Base-by-base conservation (phyloP, 495 filamentous ascomycete genomes). In the Aspergillus ellipticus region DNA sequence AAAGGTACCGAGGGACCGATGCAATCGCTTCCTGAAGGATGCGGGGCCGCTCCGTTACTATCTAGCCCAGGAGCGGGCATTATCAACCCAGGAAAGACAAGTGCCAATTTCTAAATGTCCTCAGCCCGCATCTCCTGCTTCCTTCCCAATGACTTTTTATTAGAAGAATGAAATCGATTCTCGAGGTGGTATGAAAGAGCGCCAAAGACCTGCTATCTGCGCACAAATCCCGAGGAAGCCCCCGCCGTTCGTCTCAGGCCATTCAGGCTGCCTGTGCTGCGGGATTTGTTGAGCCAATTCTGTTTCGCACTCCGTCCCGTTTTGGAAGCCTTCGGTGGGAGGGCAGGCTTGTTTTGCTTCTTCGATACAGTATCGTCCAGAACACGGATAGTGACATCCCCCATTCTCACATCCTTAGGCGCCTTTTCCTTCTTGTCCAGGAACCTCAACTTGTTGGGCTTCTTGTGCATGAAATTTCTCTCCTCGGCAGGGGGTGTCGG, bases 341-440 rank as follows among this genome's bases (percentile, higher is more conserved):
- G 63, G 6, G 71, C 53, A 0, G 66, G 57, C 48, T 66, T 71
- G 9, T 67, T 54, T 24, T 66, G 65, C 57, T 69, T 68, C 52
- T 64, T 67, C 13, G 64, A 54, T 3, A 63, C 63, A 9, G 73
- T 71, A 9, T 69, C 70, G 57, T 75, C 74, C 42, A 85, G 64
- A 2, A 85, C 81, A 24, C 74, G 71, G 41, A 85, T 78, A 15
- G 70, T 78, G 35, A 84, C 65, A 42, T 75, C 71, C 8, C 79
- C 81, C 49, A 73, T 72, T 51, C 70, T 75, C 35, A 84, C 61
- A 61, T 84, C 81, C 68, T 82, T 85, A 33, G 79, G 72, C 11
- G 73, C 69, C 54, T 78, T 80, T 49, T 82, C 74, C 10, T 66
- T 65, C 42, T 71, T 72, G 21, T 82, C 77, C 39, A 83, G 62